phyloP scores from a whole-genome alignment of 164 flowering plant genomes.

The Tinospora cordifolia region DNA sequence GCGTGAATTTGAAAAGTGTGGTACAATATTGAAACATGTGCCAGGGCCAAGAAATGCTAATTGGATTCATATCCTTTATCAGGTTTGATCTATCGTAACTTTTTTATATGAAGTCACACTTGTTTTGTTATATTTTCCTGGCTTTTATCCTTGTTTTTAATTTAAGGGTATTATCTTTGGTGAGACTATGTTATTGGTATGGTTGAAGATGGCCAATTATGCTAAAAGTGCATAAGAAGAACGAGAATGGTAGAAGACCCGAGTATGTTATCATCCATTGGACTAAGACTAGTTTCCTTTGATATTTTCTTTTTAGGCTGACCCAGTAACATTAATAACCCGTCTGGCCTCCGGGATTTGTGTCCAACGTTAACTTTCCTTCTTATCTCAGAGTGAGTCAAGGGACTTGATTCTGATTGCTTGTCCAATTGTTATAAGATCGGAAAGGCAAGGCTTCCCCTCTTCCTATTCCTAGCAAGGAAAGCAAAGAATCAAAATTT shows the following conservation, averaged over 20 bases:
- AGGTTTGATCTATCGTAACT: constrained; percentile 40
- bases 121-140: neutral
- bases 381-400: no score
- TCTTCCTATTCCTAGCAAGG: no score
- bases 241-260: neutral
- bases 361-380: no score
- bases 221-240: neutral
- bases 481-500: no score
- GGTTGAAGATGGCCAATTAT: neutral
- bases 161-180: neutral
- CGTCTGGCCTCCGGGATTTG: no score
- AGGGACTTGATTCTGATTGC: no score
- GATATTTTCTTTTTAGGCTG: no score
- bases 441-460: no score
- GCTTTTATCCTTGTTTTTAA: neutral
- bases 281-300: no score
- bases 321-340: no score
- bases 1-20: constrained; percentile 94
- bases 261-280: no score
- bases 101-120: neutral
- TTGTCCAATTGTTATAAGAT: no score
- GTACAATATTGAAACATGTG: constrained; percentile 73
- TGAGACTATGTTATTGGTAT: neutral
- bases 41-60: constrained; percentile 92
- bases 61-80: constrained; percentile 95